Evolutionary conservation across 2,329 filamentous ascomycete genomes (phyloP).

Genomic region (Ophiosphaerella herpotricha): DNA sequence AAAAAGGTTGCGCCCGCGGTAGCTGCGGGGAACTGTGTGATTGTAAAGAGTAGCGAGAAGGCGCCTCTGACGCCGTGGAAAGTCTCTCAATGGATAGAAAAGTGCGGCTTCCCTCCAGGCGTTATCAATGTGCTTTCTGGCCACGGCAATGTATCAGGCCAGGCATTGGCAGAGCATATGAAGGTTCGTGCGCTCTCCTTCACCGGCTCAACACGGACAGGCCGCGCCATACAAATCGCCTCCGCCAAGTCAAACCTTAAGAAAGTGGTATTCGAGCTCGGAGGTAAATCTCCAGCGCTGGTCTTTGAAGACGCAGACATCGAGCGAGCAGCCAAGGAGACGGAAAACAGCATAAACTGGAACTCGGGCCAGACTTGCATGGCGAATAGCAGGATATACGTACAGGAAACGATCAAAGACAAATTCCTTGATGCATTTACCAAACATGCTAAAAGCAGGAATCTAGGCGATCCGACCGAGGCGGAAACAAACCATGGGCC

Average conservation of each 20-base stretch:
- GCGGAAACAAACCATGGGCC: slow-evolving; percentile 28
- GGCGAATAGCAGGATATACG: slow-evolving; percentile 61
- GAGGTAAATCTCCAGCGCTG: slow-evolving; percentile 82
- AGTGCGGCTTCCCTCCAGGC: slow-evolving; percentile 78
- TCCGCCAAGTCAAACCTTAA: slow-evolving; percentile 81
- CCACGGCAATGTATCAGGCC: slow-evolving; percentile 75
- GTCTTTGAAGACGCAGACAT: slow-evolving; percentile 79
- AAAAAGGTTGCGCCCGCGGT: slow-evolving; percentile 34
- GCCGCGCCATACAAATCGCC: slow-evolving; percentile 75
- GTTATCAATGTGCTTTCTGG: slow-evolving; percentile 82
- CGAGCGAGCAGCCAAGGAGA: slow-evolving; percentile 68
- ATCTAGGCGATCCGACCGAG: slow-evolving; percentile 23
- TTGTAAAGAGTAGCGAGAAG: slow-evolving; percentile 35
- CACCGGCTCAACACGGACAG: slow-evolving; percentile 81
- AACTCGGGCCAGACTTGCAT: slow-evolving; percentile 64
- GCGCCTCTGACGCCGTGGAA: slow-evolving; percentile 77
- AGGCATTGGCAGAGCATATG: slow-evolving; percentile 74
- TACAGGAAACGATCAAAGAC: slow-evolving; percentile 57
- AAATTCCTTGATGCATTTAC: slow-evolving; percentile 31
- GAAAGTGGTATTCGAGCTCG: slow-evolving; percentile 82
- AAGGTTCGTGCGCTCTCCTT: slow-evolving; percentile 81
- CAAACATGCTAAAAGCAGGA: slow-evolving; percentile 14
- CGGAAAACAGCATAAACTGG: slow-evolving; percentile 54
- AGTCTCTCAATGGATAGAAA: slow-evolving; percentile 73
- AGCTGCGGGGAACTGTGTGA: slow-evolving; percentile 31